These are phyloP conservation scores for Aureobasidium sp. DNA, from an alignment of 2,329 filamentous ascomycete species.

Conservation along the genomic window DNA sequence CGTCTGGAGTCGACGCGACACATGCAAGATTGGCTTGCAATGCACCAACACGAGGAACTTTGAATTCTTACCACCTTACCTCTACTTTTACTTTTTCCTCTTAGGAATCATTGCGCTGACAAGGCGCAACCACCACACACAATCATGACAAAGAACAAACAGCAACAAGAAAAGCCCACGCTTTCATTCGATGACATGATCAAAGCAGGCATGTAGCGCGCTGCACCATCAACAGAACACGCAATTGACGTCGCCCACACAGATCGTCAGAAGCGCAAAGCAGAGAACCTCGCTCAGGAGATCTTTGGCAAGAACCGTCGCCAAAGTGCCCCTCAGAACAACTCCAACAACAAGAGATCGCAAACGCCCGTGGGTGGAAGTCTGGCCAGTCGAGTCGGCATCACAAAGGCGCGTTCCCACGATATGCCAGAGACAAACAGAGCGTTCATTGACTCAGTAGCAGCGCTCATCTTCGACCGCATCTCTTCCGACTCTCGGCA, in stretches of 20 bases:
- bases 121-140: not conserved
- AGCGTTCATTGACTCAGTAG: not conserved
- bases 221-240: not conserved
- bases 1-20: constrained; percentile 9
- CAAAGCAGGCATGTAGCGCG: constrained; percentile 35
- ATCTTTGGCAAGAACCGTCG: constrained; percentile 60
- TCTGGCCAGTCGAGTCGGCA: constrained; percentile 66
- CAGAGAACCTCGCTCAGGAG: constrained; percentile 62
- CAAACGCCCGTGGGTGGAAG: constrained; percentile 32
- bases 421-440: not conserved
- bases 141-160: constrained; percentile 10
- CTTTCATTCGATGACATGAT: constrained; percentile 47
- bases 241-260: constrained; percentile 19
- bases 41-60: not conserved
- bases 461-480: constrained; percentile 15
- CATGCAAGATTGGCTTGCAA: constrained; percentile 5
- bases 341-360: constrained; percentile 29
- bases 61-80: not conserved
- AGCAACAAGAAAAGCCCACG: constrained; percentile 23
- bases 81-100: not conserved
- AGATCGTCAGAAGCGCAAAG: constrained; percentile 64
- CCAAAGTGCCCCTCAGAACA: constrained; percentile 48
- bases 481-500: constrained; percentile 1
- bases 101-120: not conserved
- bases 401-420: constrained; percentile 56